Evolutionary conservation across 2,329 filamentous ascomycete genomes (phyloP), one percentile per base, ranked within the genome.

Genomic region (Colletotrichum destructivum): DNA sequence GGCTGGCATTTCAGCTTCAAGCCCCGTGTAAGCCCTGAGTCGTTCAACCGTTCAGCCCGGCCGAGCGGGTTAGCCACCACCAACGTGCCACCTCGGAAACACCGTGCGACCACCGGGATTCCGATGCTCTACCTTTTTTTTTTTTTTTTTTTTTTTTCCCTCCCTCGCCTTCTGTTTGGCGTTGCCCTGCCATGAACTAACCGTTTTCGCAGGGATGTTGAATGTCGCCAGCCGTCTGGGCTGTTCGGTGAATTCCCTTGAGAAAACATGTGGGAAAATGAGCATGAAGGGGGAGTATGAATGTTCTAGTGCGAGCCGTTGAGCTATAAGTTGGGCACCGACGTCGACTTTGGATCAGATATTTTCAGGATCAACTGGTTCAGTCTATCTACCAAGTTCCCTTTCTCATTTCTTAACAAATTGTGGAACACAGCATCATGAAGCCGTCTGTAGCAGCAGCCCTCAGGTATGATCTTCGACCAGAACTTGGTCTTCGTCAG

Each of bases 1-100:
- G 16, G 16, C 21, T 63, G 61, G 47, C 38, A 63, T 35, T 54
- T 63, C 61, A 63, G 61, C 61, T 44, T 21, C 49, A 63, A 63
- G 61, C 61, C 61, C 44, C 61, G 11, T 44, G 49, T 49, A 54
- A 52, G 31, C 13, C 44, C 31, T 16, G 4, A 21, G 11, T 44
- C 49, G 38, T 44, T 54, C 61, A 63, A 63, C 49, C 31, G 61
- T 44, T 21, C 49, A 63, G 49, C 61, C 61, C 49, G 35, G 35
- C 16, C 38, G 16, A 38, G 44, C 21, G 35, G 61, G 31, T 26
- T 4, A 63, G 23, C 38, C n/a, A 42, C 38, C n/a, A 42, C 21
- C 23, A 54, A n/a, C 47, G 38, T 44, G 49, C 47, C 49, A 54
- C 49, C 4, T 26, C 60, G 35, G 35, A 54, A 44, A 38, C 13